Percentiles rank a stretch among this genome's conserved stretches.
phyloP scores from a whole-genome alignment of 1,284 basidiomycete species.

The Schizopora paradoxa region DNA sequence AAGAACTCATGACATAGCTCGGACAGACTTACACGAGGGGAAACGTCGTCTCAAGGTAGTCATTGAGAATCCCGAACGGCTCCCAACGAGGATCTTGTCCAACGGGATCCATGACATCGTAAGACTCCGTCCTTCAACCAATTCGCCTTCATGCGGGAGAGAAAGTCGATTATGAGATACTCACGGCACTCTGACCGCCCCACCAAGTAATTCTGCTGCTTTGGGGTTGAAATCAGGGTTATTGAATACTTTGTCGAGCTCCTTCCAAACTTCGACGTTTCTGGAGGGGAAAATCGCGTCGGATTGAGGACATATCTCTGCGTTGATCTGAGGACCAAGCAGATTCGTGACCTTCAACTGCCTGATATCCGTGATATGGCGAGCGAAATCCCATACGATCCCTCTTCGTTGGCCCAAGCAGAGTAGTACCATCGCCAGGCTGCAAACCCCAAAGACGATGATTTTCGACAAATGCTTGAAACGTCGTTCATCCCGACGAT shows the following conservation, averaged over 20 bases:
- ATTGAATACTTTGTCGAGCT: constrained; percentile 31
- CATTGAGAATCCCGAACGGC: constrained; percentile 21
- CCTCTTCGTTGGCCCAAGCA: too few relatives aligned
- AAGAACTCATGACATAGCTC: constrained; percentile 1
- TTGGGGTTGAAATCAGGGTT: constrained; percentile 34
- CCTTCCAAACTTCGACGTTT: constrained; percentile 28
- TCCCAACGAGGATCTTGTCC: constrained; percentile 24
- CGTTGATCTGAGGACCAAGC: too few relatives aligned
- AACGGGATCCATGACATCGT: constrained; percentile 21
- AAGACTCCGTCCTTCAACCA: constrained; percentile 17
- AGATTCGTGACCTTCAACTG: too few relatives aligned
- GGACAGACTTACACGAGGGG: constrained; percentile 16
- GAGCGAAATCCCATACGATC: too few relatives aligned
- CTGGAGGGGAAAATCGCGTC: constrained; percentile 26
- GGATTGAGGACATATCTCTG: constrained; percentile 34
- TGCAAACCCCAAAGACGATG: too few relatives aligned
- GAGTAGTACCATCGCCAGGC: too few relatives aligned
- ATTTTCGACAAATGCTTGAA: too few relatives aligned
- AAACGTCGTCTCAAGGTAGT: constrained; percentile 21
- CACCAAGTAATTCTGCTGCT: constrained; percentile 38
- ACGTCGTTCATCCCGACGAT: too few relatives aligned
- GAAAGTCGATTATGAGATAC: constrained; percentile 17
- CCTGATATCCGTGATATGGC: too few relatives aligned
- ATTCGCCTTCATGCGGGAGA: background rate
- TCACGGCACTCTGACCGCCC: constrained; percentile 41